Evolutionary conservation across 2,329 filamentous ascomycete genomes (phyloP), one percentile per base, ranked within the genome.

Genomic region (Xylaria sp.): DNA sequence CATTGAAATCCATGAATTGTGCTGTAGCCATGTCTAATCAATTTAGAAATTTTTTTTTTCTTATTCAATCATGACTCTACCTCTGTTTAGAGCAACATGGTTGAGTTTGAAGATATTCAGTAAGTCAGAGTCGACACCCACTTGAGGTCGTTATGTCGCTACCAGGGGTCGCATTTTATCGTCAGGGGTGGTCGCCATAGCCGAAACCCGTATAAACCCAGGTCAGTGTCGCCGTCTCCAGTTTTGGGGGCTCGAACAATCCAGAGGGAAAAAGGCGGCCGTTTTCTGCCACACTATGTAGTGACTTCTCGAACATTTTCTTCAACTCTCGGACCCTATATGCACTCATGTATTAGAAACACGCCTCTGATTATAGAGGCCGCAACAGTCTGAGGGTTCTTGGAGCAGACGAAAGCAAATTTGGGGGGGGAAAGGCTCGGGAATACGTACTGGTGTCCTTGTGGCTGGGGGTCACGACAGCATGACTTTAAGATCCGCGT

Each of bases 141-240:
- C 36, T 46, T 64, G 7, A 20, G 20, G 52, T 56, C 18, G 5
- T 25, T 20, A 41, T n/a, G 20, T 48, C 20, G 13, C 9, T 55
- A 20, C 12, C 12, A 41, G 25, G 31, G 20, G 10, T 2, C 41
- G 8, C 2, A 8, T 20, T 48, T 20, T 39, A 48, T 39, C 28
- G 31, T 54, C 25, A 58, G 3, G 25, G 15, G 33, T 52, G 54
- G 56, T 52, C 52, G 28, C 63, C 70, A 39, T 72, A 70, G 2
- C 73, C 56, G 39, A 75, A 66, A 3, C 74, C 75, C 2, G 74
- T 76, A 36, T 78, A 79, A 43, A 78, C 73, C 77, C 77, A 79
- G 10, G 77, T 78, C 51, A 79, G 48, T 2, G 77, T 78, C 6
- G 77, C 76, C 15, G 77, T 78, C 72, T 78, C 77, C 9, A 79